Percentiles rank a stretch among this genome's conserved stretches.
Evolutionary conservation across 371 early-diverging fungal species (phyloP).

Genomic region (Phascolomyces articulosus): DNA sequence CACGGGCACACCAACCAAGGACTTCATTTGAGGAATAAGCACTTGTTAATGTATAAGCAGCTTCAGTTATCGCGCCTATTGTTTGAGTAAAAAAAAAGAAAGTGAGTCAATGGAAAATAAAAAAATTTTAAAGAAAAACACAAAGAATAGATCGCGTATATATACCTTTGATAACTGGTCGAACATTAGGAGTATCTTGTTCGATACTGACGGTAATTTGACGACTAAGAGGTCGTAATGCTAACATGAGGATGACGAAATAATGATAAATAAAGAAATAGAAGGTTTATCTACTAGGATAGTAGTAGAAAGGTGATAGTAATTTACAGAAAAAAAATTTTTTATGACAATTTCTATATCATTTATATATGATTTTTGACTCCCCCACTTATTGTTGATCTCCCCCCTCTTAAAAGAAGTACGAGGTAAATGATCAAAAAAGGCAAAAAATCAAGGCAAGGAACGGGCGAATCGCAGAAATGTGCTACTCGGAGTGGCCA

Average conservation of each 20-base stretch:
- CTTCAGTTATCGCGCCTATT: constrained; percentile 44
- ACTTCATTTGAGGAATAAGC: constrained; percentile 29
- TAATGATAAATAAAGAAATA: no score
- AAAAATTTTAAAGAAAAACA: no score
- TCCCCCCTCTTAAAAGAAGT: constrained; percentile 2
- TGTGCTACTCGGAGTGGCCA: constrained; percentile 6
- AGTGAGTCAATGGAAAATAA: no score
- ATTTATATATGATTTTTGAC: neutral
- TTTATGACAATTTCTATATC: neutral
- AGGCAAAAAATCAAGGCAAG: neutral
- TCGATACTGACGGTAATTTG: constrained; percentile 36
- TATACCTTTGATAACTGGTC: constrained; percentile 48
- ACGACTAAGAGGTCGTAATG: constrained; percentile 20
- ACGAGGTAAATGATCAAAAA: neutral
- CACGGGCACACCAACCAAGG: constrained; percentile 22
- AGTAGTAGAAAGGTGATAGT: neutral
- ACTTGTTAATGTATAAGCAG: constrained; percentile 39
- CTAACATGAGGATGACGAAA: neutral
- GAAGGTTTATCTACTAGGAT: neutral
- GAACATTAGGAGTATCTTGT: constrained; percentile 33
- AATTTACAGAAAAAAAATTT: neutral
- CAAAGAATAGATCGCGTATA: no score
- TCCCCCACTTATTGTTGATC: neutral
- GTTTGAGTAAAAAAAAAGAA: neutral
- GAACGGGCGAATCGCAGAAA: constrained; percentile 6